Evolutionary conservation across 2,329 filamentous ascomycete species (phyloP), one percentile per base, ranked within the genome.

Genomic region (Juglanconis juglandina): DNA sequence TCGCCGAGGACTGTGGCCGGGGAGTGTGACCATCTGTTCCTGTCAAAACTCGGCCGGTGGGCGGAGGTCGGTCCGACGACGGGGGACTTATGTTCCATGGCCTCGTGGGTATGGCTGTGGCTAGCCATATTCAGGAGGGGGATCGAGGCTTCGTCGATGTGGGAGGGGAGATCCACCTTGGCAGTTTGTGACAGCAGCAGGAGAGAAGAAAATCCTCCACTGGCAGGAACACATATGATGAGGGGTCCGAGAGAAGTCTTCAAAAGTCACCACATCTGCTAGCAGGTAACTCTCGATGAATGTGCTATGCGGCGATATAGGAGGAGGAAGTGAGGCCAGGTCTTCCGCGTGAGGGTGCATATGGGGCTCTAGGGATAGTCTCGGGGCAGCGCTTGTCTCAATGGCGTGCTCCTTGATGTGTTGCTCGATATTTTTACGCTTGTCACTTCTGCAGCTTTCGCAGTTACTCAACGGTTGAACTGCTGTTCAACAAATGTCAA

Each of bases 101-200:
- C 35, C 34, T 59, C 52, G 56, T 46, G 35, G 48, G 35, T 34
- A 13, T 24, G 14, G 47, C 32, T 47, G 48, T 62, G 34, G 47
- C 53, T 62, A 11, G 32, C 52, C 60, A 62, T 62, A 52, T 44
- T 34, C 24, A 62, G 60, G 8, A 59, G 42, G 11, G 60, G 60
- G 14, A 58, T 50, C 24, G 60, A 33, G 39, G 60, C 51, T 47
- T 62, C 56, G 60, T 62, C 60, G 49, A 42, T 42, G 53, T 35
- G 34, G 35, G 56, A 30, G 37, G 42, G 24, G 30, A 51, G 52
- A 59, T 44, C 56, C 50, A 61, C 33, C 32, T 50, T 62, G 50
- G 56, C 56, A 46, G 39, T 47, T 52, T 14, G 33, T 2, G 14
- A n/a, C n/a, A 11, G 14, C 5, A 17, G 50, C 8, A 41, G 50